These are phyloP conservation scores for Cyclocybe cylindracea DNA, from an alignment of 768 basidiomycete species.

Conservation along the genomic window DNA sequence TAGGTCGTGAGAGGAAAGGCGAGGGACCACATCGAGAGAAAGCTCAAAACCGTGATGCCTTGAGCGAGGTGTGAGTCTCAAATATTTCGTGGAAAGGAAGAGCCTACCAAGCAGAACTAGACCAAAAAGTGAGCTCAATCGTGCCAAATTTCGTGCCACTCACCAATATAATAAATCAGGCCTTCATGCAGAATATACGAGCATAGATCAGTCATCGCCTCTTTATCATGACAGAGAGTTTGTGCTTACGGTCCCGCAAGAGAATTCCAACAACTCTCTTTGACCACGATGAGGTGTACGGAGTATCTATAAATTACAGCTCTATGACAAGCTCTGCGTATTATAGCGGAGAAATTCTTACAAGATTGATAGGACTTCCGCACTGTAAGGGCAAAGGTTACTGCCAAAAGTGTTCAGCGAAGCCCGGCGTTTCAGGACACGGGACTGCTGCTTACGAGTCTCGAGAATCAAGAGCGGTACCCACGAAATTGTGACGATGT, in stretches of 20 bases:
- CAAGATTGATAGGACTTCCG: slow-evolving; percentile 20
- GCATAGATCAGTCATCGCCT: too few relatives aligned
- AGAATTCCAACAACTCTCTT: slow-evolving; percentile 2
- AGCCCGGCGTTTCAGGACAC: background rate
- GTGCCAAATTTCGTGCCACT: too few relatives aligned
- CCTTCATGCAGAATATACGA: too few relatives aligned
- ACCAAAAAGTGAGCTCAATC: too few relatives aligned
- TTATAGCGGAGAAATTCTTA: slow-evolving; percentile 1
- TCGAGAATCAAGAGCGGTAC: slow-evolving; percentile 21
- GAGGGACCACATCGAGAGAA: too few relatives aligned
- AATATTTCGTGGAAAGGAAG: too few relatives aligned
- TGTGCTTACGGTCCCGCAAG: slow-evolving; percentile 4
- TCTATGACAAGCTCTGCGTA: background rate
- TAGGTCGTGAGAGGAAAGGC: too few relatives aligned
- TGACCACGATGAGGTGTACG: background rate
- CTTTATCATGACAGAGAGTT: too few relatives aligned
- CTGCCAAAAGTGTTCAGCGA: slow-evolving; percentile 5
- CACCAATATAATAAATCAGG: too few relatives aligned
- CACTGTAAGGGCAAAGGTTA: slow-evolving; percentile 20
- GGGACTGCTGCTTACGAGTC: slow-evolving; percentile 13
- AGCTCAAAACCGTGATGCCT: too few relatives aligned
- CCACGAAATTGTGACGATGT: slow-evolving; percentile 21
- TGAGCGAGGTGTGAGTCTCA: too few relatives aligned
- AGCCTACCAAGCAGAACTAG: too few relatives aligned
- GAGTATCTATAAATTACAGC: background rate